Percentiles rank a stretch among this genome's conserved stretches.
Evolutionary conservation across 169 alveolate species (phyloP).

Genomic region (Pseudocohnilembus persalinus): DNA sequence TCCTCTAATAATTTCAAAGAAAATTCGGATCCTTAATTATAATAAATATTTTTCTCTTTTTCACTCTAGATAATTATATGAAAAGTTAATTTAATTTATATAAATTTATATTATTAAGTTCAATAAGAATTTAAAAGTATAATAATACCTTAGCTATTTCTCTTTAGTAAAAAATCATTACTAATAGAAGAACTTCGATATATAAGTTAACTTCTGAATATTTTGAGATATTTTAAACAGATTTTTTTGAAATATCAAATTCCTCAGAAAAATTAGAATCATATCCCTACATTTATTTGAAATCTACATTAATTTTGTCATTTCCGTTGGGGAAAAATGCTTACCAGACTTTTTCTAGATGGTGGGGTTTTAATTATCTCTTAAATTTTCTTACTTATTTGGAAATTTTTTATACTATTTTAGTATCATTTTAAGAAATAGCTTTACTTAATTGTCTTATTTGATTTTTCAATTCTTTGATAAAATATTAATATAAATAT

Average conservation of each 20-base stretch:
- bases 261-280: conserved; percentile 17
- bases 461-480: conserved; percentile 18
- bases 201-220: conserved; percentile 16
- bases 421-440: conserved; percentile 10
- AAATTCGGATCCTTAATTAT: conserved; percentile 5
- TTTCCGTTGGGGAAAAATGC: conserved; percentile 11
- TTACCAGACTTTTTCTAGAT: conserved; percentile 18
- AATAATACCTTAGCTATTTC: not conserved
- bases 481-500: no score
- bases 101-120: not conserved
- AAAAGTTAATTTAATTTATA: not conserved
- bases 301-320: conserved; percentile 1
- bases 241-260: conserved; percentile 19
- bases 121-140: no score
- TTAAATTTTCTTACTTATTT: conserved; percentile 20
- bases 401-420: conserved; percentile 7
- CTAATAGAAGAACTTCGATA: conserved; percentile 8
- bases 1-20: conserved; percentile 4
- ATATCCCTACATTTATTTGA: conserved; percentile 6
- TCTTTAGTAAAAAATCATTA: not conserved
- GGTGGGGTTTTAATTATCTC: conserved; percentile 19
- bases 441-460: not conserved
- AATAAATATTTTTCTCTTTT: not conserved
- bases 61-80: not conserved
- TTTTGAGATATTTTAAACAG: conserved; percentile 5